Evolutionary conservation across 805 yeast species (phyloP), one percentile per base, ranked within the genome.

Genomic region (Nakazawaea sp.): DNA sequence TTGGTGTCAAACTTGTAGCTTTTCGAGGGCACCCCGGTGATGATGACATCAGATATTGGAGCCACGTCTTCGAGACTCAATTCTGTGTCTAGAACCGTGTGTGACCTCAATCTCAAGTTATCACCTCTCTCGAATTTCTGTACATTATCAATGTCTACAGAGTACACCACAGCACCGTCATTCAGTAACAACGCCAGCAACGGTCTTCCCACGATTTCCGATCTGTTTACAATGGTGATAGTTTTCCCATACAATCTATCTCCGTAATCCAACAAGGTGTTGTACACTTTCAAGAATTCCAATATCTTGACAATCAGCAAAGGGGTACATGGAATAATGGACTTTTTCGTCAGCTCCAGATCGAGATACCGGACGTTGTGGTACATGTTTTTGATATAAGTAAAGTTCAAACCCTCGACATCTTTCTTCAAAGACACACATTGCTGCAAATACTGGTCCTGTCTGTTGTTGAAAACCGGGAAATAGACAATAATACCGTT

Each of bases 201-300:
- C 1, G 98, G 98, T 49, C 98, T 76, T 10, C 98, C 98, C 17
- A 92, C 98, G 52, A 92, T 90, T 61, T 92, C 98, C 10, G 95
- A 84, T 52, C 98, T 71, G 62, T 92, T 92, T 36, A 92, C 89
- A 31, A 92, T 79, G 33, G 94, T 79, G 39, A 90, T 71, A 35
- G 92, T 90, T 61, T 88, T 89, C 31, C 98, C 98, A 51, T 86
- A 92, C 17, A 92, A 68, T 44, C 96, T 71, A 64, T 92, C 88
- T 4, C 98, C 98, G 52, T 88, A 83, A 19, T 84, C 82, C 41
- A 92, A 59, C 17, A 89, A 61, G 31, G 72, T 61, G 62, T 90
- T 92, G 68, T 92, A 92, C 5, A 87, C 83, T 10, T 92, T 88
- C 50, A 92, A 65, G 55, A 80, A 86, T 56, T 92, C 98, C 53